phyloP scores from a whole-genome alignment of 306 rosid species.

The Cucumis hystrix region DNA sequence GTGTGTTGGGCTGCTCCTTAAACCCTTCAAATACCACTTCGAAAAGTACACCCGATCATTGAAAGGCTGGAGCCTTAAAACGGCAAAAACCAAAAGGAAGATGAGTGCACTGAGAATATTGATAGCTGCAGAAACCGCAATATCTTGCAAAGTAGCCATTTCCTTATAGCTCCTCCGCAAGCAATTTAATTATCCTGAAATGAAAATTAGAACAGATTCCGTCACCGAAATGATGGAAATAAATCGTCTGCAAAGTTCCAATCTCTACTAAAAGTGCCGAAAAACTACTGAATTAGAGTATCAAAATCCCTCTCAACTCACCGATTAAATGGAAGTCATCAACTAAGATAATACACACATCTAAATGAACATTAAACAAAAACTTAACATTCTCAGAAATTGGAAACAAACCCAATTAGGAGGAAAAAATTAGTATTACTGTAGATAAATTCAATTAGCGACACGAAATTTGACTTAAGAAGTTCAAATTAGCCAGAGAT shows the following conservation, averaged over 20 bases:
- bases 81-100: conserved; percentile 66
- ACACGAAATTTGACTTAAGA: background rate
- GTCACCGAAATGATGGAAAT: background rate
- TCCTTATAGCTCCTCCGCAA: background rate
- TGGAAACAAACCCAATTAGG: background rate
- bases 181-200: conserved; percentile 22
- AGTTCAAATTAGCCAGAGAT: background rate
- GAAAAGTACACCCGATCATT: conserved; percentile 95
- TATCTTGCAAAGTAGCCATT: conserved; percentile 75
- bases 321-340: background rate
- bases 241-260: background rate
- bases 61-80: conserved; percentile 91
- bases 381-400: background rate
- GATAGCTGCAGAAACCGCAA: conserved; percentile 59
- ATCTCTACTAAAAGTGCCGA: background rate
- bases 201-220: background rate
- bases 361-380: background rate
- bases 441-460: background rate
- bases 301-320: background rate
- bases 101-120: conserved; percentile 65
- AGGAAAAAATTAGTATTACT: background rate
- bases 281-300: background rate
- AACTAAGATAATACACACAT: background rate
- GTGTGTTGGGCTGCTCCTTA: conserved; percentile 60
- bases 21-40: conserved; percentile 79